phyloP scores from a whole-genome alignment of 805 yeast species.

The Wickerhamomyces pijperi region DNA sequence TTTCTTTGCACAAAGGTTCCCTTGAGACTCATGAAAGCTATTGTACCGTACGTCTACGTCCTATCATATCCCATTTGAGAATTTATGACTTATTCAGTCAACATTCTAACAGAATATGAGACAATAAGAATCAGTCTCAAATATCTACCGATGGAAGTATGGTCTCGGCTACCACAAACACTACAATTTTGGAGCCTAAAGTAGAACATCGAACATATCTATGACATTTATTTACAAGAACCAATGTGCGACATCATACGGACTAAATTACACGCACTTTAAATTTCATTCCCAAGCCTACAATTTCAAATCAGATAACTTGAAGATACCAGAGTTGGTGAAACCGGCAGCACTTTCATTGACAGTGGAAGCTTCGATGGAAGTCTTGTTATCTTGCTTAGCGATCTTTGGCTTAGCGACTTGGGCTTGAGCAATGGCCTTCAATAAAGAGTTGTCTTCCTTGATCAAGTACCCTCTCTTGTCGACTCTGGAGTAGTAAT shows the following conservation, averaged over 20 bases:
- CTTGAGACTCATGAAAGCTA: too few species aligned
- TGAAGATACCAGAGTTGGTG: slow-evolving; percentile 15
- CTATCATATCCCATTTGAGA: too few species aligned
- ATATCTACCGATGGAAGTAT: too few species aligned
- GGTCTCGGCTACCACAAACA: too few species aligned
- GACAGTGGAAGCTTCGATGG: slow-evolving; percentile 4
- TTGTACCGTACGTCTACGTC: too few species aligned
- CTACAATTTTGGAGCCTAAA: too few species aligned
- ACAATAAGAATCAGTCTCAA: too few species aligned
- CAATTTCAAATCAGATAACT: slow-evolving; percentile 13
- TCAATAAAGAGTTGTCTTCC: slow-evolving; percentile 19
- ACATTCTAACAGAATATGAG: too few species aligned
- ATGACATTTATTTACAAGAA: background rate
- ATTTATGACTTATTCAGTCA: too few species aligned
- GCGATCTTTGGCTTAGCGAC: slow-evolving; percentile 4
- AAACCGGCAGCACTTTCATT: slow-evolving; percentile 15
- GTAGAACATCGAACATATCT: too few species aligned
- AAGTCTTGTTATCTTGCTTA: slow-evolving; percentile 2
- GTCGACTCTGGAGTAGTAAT: slow-evolving; percentile 59
- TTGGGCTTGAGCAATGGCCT: slow-evolving; percentile 14
- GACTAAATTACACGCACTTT: too few species aligned
- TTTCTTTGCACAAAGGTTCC: too few species aligned
- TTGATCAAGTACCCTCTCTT: slow-evolving; percentile 66
- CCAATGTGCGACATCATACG: background rate
- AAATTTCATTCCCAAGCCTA: slow-evolving; percentile 3